Evolutionary conservation across 2,329 filamentous ascomycete genomes (phyloP), one percentile per base, ranked within the genome.

Genomic region (Leptographium galeiforme): DNA sequence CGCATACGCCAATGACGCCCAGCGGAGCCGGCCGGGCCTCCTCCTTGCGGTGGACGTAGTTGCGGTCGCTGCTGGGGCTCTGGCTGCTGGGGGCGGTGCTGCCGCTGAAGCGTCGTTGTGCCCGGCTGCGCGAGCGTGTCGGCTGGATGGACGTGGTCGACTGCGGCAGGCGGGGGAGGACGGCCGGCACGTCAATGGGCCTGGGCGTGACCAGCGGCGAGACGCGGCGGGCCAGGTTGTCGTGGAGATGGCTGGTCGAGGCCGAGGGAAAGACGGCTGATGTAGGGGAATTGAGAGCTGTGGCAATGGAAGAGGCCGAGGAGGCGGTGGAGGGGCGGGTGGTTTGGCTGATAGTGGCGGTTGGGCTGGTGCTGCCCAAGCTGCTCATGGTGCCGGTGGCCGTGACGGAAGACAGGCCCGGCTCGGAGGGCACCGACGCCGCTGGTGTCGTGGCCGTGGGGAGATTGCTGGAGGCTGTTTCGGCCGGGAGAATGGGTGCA

Each of bases 1-100:
- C 94, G 67, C 93, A 98, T 11, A 98, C 89, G 51, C 93, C 93
- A 63, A 98, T 95, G 49, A 82, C 75, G 45, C 81, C 81, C 66
- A 73, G 77, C 2, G 78, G 75, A 5, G 79, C 74, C 11, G 79
- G 77, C 65, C 81, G 83, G 62, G 84, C 76, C 63, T 81, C 75
- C 62, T 84, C 77, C 57, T 75, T 72, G 58, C 74, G 66, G 39
- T 74, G 68, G 14, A 47, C 16, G 34, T 57, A 72, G 66, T 53
- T 58, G 33, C 83, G 73, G 53, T 91, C 87, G 59, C 83, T 85
- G 59, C 84, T 86, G 8, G 85, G 84, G 62, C 87, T 93, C 57
- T 87, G 81, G 64, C 85, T 93, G 68, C 86, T 93, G 41, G 84
- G 80, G n/a, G 76, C 83, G 41, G 86, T 90, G 67, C 87, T 93